Evolutionary conservation across 192 early-diverging fungal genomes (phyloP).

Genomic region (Coemansia sp.): DNA sequence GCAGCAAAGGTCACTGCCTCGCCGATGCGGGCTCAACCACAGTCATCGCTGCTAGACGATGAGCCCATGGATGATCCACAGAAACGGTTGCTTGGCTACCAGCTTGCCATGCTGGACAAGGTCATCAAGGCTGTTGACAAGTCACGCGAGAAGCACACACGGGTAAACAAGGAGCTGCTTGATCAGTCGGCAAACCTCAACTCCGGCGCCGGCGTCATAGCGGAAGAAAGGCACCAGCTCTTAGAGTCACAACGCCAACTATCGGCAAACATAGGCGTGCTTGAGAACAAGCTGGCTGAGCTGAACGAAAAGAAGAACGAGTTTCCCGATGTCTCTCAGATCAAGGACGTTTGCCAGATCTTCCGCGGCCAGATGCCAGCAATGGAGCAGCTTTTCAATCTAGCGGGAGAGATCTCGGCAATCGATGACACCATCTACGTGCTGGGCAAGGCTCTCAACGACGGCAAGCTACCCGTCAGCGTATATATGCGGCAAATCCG

Average conservation of each 20-base stretch:
- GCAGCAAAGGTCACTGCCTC: not conserved
- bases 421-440: constrained; percentile 88
- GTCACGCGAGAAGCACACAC: constrained; percentile 62
- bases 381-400: constrained; percentile 75
- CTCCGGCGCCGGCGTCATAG: constrained; percentile 68
- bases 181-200: constrained; percentile 69
- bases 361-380: constrained; percentile 44
- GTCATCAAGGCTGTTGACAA: constrained; percentile 60
- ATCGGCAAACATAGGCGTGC: constrained; percentile 64
- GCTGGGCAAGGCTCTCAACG: constrained; percentile 76
- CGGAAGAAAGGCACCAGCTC: constrained; percentile 63
- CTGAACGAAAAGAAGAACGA: constrained; percentile 43
- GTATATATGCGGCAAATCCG: constrained; percentile 85
- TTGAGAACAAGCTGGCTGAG: constrained; percentile 67
- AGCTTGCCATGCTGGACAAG: constrained; percentile 66
- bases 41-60: constrained; percentile 42
- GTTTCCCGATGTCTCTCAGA: constrained; percentile 35
- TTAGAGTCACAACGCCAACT: constrained; percentile 64
- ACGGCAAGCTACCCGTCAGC: constrained; percentile 69
- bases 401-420: constrained; percentile 87
- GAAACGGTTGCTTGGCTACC: constrained; percentile 57
- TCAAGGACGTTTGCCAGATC: constrained; percentile 21
- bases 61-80: constrained; percentile 53
- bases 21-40: not conserved
- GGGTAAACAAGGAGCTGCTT: constrained; percentile 69